Evolutionary conservation across 495 filamentous ascomycete genomes (phyloP).

Genomic region (Podospora fimiseda): DNA sequence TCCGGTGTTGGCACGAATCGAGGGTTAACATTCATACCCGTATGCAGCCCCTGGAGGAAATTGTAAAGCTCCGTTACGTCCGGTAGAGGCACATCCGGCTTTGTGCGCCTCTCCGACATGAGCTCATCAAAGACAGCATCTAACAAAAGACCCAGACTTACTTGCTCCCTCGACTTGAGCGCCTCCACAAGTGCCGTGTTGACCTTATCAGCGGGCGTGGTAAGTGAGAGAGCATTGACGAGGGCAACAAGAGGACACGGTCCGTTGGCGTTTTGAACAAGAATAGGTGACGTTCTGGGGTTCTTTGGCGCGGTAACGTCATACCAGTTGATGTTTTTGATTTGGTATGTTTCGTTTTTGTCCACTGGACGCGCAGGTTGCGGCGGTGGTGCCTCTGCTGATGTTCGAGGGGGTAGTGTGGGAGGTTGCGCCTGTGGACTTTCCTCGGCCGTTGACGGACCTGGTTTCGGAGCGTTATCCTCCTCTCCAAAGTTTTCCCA

Average conservation of each 20-base stretch:
- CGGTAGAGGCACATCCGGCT: constrained; percentile 50
- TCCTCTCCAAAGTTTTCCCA: constrained; percentile 36
- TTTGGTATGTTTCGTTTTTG: constrained; percentile 43
- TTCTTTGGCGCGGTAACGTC: constrained; percentile 34
- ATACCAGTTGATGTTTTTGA: constrained; percentile 42
- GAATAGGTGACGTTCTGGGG: constrained; percentile 58
- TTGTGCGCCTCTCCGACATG: constrained; percentile 54
- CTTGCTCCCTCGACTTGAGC: constrained; percentile 72
- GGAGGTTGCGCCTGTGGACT: constrained; percentile 22
- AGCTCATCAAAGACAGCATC: constrained; percentile 88
- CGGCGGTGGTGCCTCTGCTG: constrained; percentile 22
- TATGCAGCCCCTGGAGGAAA: constrained; percentile 85
- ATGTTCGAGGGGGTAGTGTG: constrained; percentile 30
- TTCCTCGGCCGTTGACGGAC: not conserved
- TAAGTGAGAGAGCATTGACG: constrained; percentile 84
- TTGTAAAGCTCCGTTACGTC: constrained; percentile 81
- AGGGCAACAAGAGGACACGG: constrained; percentile 90
- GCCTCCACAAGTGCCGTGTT: constrained; percentile 70
- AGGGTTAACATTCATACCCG: constrained; percentile 98
- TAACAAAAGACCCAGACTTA: constrained; percentile 76
- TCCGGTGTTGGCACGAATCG: constrained; percentile 56
- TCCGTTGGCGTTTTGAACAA: constrained; percentile 89
- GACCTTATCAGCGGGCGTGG: constrained; percentile 53
- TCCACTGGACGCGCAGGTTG: constrained; percentile 32
- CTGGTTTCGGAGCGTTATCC: constrained; percentile 19